Base-by-base conservation (phyloP, 2,329 filamentous ascomycete species). In the Colletotrichum salicis region DNA sequence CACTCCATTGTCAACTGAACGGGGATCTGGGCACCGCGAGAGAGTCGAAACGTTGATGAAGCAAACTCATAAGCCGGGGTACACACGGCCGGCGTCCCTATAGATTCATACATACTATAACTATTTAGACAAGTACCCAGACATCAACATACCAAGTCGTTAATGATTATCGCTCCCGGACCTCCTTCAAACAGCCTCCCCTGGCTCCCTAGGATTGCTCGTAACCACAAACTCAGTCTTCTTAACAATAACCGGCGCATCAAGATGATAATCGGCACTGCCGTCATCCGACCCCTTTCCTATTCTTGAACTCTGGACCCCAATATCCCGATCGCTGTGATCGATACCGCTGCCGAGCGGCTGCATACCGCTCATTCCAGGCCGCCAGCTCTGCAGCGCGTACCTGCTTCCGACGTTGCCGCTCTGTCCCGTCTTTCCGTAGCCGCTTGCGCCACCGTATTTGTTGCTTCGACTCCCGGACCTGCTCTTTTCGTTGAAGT, bases 401-500 rank as follows among this genome's bases (percentile, higher is more conserved):
- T 80, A 80, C 5, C 64, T 71, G 51, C 72, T 72, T 15, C 72
- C 72, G 0, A 58, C 61, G 2, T 56, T 58, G 2, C 60, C 54
- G 45, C 59, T 59, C 13, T 60, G 41, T 1, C 37, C 60, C 2
- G 60, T 65, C n/a, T 55, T 58, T 45, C 72, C 60, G 33, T 69
- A 29, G 72, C 76, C 73, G 51, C 75, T 74, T 6, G 74, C 68
- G 31, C 33, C 76, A 11, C 76, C 75, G 8, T 70, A 64, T 4
- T 71, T 71, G 59, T 71, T 71, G 54, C 69, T 69, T 48, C 65
- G 60, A 55, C 69, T 71, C 0, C 69, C 64, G 12, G 65, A 64
- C 2, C 65, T 74, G 22, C 76, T 76, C 73, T 76, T 77, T 55
- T 81, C 80, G 51, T 76, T 76, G 67, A 82, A 82, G 65, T 80